A percentile compares a stretch with the other conserved stretches of the same genome.
Conservation (phyloP, 192 early-diverging fungal genomes). For the Coemansia sp. region DNA sequence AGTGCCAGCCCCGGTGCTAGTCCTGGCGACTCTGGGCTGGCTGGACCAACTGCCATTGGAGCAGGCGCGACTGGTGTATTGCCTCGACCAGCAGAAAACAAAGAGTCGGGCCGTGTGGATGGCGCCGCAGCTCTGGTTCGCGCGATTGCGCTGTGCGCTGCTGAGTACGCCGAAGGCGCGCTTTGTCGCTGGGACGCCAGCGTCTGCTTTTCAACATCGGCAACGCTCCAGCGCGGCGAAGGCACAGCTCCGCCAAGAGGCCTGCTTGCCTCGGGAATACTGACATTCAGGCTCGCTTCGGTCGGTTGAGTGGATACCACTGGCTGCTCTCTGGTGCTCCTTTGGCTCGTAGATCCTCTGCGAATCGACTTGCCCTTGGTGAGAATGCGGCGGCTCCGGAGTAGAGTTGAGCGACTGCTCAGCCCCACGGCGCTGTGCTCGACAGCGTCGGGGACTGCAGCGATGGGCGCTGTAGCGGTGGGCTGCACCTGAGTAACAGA, state of each 20-base stretch:
- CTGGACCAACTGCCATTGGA: neutral
- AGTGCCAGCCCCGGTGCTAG: conserved; percentile 23
- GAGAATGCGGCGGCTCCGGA: conserved; percentile 42
- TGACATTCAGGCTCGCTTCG: neutral
- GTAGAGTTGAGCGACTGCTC: conserved; percentile 28
- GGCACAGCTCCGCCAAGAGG: neutral
- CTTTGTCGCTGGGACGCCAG: neutral
- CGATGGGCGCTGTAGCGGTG: neutral
- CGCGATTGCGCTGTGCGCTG: neutral
- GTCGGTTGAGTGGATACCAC: neutral
- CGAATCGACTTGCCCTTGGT: conserved; percentile 23
- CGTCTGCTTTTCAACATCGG: neutral
- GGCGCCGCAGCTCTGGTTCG: neutral
- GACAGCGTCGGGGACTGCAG: neutral
- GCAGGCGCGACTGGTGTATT: neutral
- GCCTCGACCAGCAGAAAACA: conserved; percentile 3
- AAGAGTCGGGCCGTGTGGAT: neutral
- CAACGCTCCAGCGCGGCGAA: conserved; percentile 2
- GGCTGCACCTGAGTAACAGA: neutral
- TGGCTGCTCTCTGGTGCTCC: neutral
- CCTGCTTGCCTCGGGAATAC: neutral
- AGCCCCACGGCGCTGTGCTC: neutral
- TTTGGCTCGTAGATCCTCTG: neutral
- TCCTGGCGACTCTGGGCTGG: neutral
- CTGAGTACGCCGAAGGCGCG: neutral